These are phyloP conservation scores for Ormosia semicastrata DNA, from an alignment of 306 rosid species.

Conservation along the genomic window DNA sequence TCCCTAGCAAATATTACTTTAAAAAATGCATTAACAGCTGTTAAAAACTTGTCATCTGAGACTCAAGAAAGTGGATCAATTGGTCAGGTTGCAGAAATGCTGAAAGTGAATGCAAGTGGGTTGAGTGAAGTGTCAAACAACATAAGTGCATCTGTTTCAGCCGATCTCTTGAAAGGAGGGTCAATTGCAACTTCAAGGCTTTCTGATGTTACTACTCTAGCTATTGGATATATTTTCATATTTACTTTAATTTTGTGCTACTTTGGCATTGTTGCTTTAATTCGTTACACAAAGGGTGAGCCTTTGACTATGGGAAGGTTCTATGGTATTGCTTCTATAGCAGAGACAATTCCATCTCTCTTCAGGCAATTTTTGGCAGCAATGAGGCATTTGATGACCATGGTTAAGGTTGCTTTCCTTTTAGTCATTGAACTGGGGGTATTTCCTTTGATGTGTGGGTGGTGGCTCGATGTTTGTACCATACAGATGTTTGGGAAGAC, in stretches of 20 bases:
- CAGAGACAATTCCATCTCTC: slow-evolving; percentile 93
- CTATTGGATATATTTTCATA: slow-evolving; percentile 83
- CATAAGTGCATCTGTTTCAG: slow-evolving; percentile 54
- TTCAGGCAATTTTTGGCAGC: slow-evolving; percentile 97
- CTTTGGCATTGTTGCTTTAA: slow-evolving; percentile 76
- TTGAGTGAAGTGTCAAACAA: slow-evolving; percentile 65
- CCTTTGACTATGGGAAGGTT: slow-evolving; percentile 84
- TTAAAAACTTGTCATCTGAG: slow-evolving; percentile 70
- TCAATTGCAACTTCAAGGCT: slow-evolving; percentile 72
- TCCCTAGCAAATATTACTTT: slow-evolving; percentile 84
- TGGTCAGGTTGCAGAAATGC: slow-evolving; percentile 76
- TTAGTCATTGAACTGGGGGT: slow-evolving; percentile 98
- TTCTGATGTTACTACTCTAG: slow-evolving; percentile 94
- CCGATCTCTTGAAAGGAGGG: slow-evolving; percentile 69
- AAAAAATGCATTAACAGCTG: slow-evolving; percentile 82
- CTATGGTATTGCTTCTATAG: slow-evolving; percentile 88
- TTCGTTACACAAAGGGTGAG: slow-evolving; percentile 90
- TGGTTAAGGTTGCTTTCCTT: slow-evolving; percentile 99
- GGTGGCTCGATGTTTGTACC: slow-evolving; percentile 99
- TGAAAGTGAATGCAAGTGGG: slow-evolving; percentile 71
- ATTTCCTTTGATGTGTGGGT: slow-evolving; percentile 99
- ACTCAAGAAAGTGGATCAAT: slow-evolving; percentile 62
- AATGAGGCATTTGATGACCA: slow-evolving; percentile 98
- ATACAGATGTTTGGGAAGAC: slow-evolving; percentile 97
- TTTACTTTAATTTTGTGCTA: slow-evolving; percentile 76